Evolutionary conservation across 352 stramenopile species (phyloP).

Genomic region (Pythium aristosporum): DNA sequence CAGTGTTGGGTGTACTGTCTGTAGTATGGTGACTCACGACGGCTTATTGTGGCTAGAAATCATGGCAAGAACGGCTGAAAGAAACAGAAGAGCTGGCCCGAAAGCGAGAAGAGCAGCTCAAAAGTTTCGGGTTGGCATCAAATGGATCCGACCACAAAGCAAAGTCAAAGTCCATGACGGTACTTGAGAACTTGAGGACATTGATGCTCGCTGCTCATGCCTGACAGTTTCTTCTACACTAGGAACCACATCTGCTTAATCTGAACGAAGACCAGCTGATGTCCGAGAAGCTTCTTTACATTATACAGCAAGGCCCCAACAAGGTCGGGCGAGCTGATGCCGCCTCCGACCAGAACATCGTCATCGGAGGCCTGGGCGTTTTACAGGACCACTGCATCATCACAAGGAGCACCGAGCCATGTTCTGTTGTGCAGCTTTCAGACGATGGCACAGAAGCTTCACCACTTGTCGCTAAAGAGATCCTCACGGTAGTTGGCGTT

Average conservation of each 20-base stretch:
- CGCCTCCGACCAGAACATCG: slow-evolving; percentile 66
- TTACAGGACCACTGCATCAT: slow-evolving; percentile 69
- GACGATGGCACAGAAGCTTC: slow-evolving; percentile 1
- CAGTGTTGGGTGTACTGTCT: neutral
- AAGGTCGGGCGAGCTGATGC: slow-evolving; percentile 69
- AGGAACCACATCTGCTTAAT: slow-evolving; percentile 83
- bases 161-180: slow-evolving; percentile 52
- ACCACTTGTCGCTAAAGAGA: neutral
- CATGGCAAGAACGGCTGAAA: slow-evolving; percentile 74
- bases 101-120: slow-evolving; percentile 79
- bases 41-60: slow-evolving; percentile 51
- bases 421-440: neutral
- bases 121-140: slow-evolving; percentile 59
- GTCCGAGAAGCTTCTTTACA: slow-evolving; percentile 82
- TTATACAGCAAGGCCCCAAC: slow-evolving; percentile 58
- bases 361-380: slow-evolving; percentile 38
- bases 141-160: slow-evolving; percentile 57
- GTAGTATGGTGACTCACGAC: neutral
- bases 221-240: neutral
- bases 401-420: neutral
- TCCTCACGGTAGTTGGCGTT: slow-evolving; percentile 36
- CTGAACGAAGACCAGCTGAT: slow-evolving; percentile 88
- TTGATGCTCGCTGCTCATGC: neutral
- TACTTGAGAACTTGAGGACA: slow-evolving; percentile 4
- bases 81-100: slow-evolving; percentile 81